Percentiles rank a stretch among this genome's conserved stretches.
Evolutionary conservation across 768 basidiomycete species (phyloP).

Genomic region (Trametes punicea): DNA sequence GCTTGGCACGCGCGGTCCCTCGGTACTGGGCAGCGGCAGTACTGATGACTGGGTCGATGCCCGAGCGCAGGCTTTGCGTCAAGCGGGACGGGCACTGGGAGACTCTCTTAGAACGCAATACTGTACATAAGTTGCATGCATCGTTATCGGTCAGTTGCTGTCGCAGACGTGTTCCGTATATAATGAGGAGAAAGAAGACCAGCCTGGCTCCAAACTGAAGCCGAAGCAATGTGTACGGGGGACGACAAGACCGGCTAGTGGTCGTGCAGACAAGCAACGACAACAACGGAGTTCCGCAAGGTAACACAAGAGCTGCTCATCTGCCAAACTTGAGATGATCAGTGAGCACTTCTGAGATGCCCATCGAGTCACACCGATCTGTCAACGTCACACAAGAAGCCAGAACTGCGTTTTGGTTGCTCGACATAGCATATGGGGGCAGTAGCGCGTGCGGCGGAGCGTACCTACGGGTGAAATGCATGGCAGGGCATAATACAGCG

Average conservation of each 20-base stretch:
- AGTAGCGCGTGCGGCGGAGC: conserved; percentile 20
- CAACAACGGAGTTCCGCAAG: background rate
- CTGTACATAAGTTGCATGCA: conserved; percentile 12
- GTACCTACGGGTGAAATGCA: conserved; percentile 23
- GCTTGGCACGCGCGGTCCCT: too few relatives aligned
- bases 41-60: background rate
- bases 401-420: conserved; percentile 21
- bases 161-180: background rate
- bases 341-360: too few relatives aligned
- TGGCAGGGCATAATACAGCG: conserved; percentile 25
- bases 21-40: too few relatives aligned
- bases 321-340: too few relatives aligned
- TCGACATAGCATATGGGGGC: conserved; percentile 29
- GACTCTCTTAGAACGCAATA: conserved; percentile 8
- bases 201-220: too few relatives aligned
- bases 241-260: too few relatives aligned
- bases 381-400: background rate
- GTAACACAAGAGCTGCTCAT: too few relatives aligned
- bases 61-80: too few relatives aligned
- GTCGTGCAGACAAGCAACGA: too few relatives aligned
- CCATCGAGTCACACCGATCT: background rate
- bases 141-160: conserved; percentile 5
- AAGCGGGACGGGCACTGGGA: background rate
- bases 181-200: too few relatives aligned
- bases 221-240: too few relatives aligned